Percentiles rank a stretch among this genome's conserved stretches.
Conservation (phyloP, 2,329 filamentous ascomycete species). For the Blastomyces gilchristii region DNA sequence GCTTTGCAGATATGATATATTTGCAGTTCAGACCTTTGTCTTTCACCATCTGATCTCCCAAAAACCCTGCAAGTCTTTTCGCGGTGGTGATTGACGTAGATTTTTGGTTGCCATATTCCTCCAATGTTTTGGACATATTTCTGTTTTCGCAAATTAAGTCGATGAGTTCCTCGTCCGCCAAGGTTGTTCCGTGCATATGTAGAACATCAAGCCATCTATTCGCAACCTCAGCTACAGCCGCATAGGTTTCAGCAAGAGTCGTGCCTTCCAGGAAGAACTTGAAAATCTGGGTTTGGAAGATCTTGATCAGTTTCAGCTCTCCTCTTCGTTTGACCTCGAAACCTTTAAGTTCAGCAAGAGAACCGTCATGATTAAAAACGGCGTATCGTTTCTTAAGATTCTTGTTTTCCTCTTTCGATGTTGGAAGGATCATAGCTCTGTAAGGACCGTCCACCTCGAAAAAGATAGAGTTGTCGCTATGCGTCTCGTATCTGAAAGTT, state of each 20-base stretch:
- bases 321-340: slow-evolving; percentile 97
- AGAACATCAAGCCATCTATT: slow-evolving; percentile 96
- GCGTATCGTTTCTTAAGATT: slow-evolving; percentile 99
- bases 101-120: slow-evolving; percentile 92
- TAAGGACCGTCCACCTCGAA: slow-evolving; percentile 98
- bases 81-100: slow-evolving; percentile 99
- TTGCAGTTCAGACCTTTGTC: slow-evolving; percentile 99
- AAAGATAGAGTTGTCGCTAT: slow-evolving; percentile 98
- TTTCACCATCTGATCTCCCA: slow-evolving; percentile 98
- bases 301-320: slow-evolving; percentile 98
- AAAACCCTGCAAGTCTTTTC: slow-evolving; percentile 83
- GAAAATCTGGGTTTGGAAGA: slow-evolving; percentile 98
- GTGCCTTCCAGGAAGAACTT: slow-evolving; percentile 94
- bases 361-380: slow-evolving; percentile 97
- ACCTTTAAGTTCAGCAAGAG: slow-evolving; percentile 86
- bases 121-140: slow-evolving; percentile 92
- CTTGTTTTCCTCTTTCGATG: slow-evolving; percentile 97
- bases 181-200: slow-evolving; percentile 72
- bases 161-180: slow-evolving; percentile 94
- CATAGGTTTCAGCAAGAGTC: slow-evolving; percentile 81
- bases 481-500: slow-evolving; percentile 84
- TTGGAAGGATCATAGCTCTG: slow-evolving; percentile 92
- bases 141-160: slow-evolving; percentile 99
- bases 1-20: slow-evolving; percentile 89
- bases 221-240: slow-evolving; percentile 82